Conservation (phyloP, 2,329 filamentous ascomycete genomes). For the Cladosporium oxysporum region DNA sequence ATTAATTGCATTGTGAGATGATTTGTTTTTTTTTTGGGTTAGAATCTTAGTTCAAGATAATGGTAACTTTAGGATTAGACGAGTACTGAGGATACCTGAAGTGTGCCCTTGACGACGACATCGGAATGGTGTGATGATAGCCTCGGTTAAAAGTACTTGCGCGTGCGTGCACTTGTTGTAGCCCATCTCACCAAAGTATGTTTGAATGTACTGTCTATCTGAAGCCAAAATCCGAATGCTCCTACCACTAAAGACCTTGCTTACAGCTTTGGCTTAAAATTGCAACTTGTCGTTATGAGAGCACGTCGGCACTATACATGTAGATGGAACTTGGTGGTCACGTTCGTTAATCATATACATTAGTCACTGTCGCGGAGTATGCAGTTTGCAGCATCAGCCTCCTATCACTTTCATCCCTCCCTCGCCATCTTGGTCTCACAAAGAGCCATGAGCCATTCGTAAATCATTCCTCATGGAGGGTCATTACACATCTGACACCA, state of each 20-base stretch:
- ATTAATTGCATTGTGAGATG: constrained; percentile 30
- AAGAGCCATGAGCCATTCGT: not conserved
- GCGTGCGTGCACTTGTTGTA: not conserved
- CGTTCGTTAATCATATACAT: not conserved
- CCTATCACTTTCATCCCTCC: not conserved
- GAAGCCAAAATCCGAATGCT: not conserved
- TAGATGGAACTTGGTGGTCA: not conserved
- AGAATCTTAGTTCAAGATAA: not conserved
- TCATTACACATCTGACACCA: not conserved
- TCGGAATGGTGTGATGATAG: constrained; percentile 3
- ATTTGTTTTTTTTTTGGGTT: not conserved
- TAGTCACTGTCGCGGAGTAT: not conserved
- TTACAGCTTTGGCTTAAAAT: not conserved
- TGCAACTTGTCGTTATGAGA: not conserved
- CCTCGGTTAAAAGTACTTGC: not conserved
- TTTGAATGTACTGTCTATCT: not conserved
- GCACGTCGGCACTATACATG: not conserved
- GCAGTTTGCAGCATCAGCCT: not conserved
- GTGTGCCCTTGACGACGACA: not conserved
- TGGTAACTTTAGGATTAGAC: not conserved
- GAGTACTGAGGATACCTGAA: not conserved
- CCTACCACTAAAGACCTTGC: not conserved
- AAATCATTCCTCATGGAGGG: not conserved
- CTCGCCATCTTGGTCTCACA: not conserved
- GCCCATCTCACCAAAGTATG: not conserved